A percentile compares a stretch with the other conserved stretches of the same genome.
phyloP scores from a whole-genome alignment of 805 yeast species.

The Priceomyces fermenticarens region DNA sequence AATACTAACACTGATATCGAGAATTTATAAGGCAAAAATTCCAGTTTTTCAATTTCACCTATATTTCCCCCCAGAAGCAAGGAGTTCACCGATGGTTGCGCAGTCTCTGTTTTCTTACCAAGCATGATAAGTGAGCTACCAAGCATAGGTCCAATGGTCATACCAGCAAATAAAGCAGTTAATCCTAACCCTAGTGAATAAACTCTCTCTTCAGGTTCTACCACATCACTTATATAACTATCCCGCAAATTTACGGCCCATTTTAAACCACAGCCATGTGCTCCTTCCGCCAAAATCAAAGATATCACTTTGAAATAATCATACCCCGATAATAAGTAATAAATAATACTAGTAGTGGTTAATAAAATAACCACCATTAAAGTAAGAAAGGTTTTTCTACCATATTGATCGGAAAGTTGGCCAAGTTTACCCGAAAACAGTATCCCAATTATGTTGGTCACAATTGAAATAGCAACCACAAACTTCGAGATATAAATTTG shows the following conservation, averaged over 20 bases:
- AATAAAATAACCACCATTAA: conserved; percentile 15
- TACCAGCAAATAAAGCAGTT: conserved; percentile 58
- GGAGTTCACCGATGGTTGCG: not conserved
- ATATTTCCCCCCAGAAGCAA: too few relatives aligned
- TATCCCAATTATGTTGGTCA: conserved; percentile 44
- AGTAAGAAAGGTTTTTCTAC: conserved; percentile 30
- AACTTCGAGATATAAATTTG: conserved; percentile 46
- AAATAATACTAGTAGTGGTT: conserved; percentile 20
- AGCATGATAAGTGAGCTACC: conserved; percentile 38
- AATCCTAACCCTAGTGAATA: conserved; percentile 55
- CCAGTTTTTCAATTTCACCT: conserved; percentile 9
- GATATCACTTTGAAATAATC: conserved; percentile 27
- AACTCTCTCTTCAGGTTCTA: conserved; percentile 57
- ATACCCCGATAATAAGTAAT: conserved; percentile 22
- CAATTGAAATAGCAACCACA: conserved; percentile 41
- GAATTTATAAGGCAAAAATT: conserved; percentile 30
- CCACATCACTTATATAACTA: conserved; percentile 74
- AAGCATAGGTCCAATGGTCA: conserved; percentile 62
- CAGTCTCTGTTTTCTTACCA: not conserved
- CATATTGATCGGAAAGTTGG: conserved; percentile 34
- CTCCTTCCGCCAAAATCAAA: conserved; percentile 45
- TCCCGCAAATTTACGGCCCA: conserved; percentile 56
- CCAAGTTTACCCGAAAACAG: conserved; percentile 54
- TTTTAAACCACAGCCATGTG: conserved; percentile 62
- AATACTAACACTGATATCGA: conserved; percentile 32